phyloP scores from a whole-genome alignment of 257 asterid species.

The Gardenia jasminoides region DNA sequence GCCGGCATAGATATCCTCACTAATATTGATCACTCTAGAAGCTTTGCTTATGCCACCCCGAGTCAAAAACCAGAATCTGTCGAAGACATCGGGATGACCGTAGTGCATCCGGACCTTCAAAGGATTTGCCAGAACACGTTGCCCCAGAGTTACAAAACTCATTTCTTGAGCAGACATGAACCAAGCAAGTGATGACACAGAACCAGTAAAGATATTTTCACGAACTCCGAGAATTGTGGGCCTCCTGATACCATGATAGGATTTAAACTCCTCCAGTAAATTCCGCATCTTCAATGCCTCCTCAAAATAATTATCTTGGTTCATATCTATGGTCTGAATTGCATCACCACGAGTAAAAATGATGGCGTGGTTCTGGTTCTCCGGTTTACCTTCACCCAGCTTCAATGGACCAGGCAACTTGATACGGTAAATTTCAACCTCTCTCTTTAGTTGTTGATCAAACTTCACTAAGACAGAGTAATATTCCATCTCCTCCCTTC shows the following conservation, averaged over 20 bases:
- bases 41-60: constrained; percentile 99
- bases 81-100: constrained; percentile 98
- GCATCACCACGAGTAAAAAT: constrained; percentile 99
- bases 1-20: constrained; percentile 98
- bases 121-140: constrained; percentile 97
- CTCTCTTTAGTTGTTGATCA: constrained; percentile 68
- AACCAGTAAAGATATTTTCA: constrained; percentile 93
- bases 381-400: constrained; percentile 99
- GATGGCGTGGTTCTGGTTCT: constrained; percentile 94
- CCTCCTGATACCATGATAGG: constrained; percentile 77
- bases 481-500: constrained; percentile 79
- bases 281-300: constrained; percentile 98
- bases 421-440: constrained; percentile 96
- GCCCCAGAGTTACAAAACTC: constrained; percentile 97
- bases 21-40: constrained; percentile 90
- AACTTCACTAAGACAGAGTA: constrained; percentile 93
- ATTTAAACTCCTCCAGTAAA: constrained; percentile 85
- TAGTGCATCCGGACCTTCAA: constrained; percentile 97
- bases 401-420: constrained; percentile 95
- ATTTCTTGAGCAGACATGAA: constrained; percentile 99
- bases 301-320: constrained; percentile 97
- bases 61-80: constrained; percentile 97
- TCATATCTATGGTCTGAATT: constrained; percentile 96
- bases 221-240: constrained; percentile 95
- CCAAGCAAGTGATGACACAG: constrained; percentile 99